Percentiles rank a stretch among this genome's conserved stretches.
phyloP scores from a whole-genome alignment of 768 basidiomycete genomes.

The Gyrodon lividus region DNA sequence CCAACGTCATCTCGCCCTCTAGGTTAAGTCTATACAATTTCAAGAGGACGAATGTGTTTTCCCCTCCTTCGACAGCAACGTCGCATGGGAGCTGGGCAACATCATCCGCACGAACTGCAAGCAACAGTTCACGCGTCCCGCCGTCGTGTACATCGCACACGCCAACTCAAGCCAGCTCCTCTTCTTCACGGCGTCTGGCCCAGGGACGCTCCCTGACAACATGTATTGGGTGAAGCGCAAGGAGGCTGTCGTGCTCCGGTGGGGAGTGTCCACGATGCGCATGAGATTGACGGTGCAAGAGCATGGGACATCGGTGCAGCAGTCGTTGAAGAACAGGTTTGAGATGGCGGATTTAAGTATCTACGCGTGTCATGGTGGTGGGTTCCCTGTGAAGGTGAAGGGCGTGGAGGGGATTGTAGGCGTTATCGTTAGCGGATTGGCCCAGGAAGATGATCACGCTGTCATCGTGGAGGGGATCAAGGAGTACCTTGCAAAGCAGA shows the following conservation, averaged over 20 bases:
- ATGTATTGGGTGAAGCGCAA: conserved; percentile 36
- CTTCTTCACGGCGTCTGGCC: conserved; percentile 28
- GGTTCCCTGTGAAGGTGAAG: conserved; percentile 33
- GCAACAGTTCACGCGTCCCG: too few species aligned
- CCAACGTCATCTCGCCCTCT: too few species aligned
- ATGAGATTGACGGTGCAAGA: conserved; percentile 19
- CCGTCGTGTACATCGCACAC: not conserved
- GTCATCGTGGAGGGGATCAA: not conserved
- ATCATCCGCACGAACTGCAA: too few species aligned
- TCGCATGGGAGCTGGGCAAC: too few species aligned
- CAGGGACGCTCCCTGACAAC: conserved; percentile 32
- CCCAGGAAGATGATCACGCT: not conserved
- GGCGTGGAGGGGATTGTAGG: conserved; percentile 35
- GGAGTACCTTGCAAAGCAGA: too few species aligned
- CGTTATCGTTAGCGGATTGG: conserved; percentile 28
- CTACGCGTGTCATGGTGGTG: conserved; percentile 33
- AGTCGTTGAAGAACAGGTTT: conserved; percentile 16
- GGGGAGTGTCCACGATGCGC: conserved; percentile 28
- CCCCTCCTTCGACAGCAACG: too few species aligned
- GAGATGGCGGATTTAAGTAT: conserved; percentile 27
- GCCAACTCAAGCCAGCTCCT: conserved; percentile 20
- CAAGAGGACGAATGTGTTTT: too few species aligned
- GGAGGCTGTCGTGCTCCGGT: conserved; percentile 30
- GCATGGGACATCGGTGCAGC: conserved; percentile 1
- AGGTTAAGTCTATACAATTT: too few species aligned